A percentile compares a stretch with the other conserved stretches of the same genome.
phyloP scores from a whole-genome alignment of 805 yeast species.

The Saccharomycopsis fodiens region DNA sequence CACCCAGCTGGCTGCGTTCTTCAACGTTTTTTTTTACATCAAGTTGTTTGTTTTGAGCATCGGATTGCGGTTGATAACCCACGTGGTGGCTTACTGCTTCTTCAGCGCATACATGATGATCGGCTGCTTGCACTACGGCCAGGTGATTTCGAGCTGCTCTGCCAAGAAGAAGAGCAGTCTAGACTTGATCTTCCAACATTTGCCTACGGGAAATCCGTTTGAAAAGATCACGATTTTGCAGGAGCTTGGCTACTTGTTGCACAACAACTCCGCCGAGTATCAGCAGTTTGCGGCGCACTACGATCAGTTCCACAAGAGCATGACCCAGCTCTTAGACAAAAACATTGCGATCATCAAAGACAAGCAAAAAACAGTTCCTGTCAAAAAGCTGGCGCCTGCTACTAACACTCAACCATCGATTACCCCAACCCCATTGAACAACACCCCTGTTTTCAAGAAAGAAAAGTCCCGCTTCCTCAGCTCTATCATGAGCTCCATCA shows the following conservation, averaged over 20 bases:
- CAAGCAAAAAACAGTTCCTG: neutral
- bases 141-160: constrained; percentile 13
- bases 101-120: constrained; percentile 17
- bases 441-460: constrained; percentile 4
- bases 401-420: neutral
- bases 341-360: constrained; percentile 2
- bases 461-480: constrained; percentile 9
- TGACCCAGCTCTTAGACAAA: constrained; percentile 1
- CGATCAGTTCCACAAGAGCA: constrained; percentile 2
- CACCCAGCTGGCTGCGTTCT: neutral
- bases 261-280: constrained; percentile 3
- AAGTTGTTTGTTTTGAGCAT: constrained; percentile 8
- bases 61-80: constrained; percentile 6
- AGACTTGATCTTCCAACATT: constrained; percentile 11
- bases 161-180: constrained; percentile 6
- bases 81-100: constrained; percentile 1
- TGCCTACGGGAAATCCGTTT: constrained; percentile 1
- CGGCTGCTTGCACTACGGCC: constrained; percentile 18
- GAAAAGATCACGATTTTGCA: constrained; percentile 12
- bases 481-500: constrained; percentile 12
- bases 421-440: neutral
- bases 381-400: neutral
- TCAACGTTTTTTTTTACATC: neutral
- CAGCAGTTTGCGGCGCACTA: constrained; percentile 2
- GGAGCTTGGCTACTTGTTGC: constrained; percentile 14